A percentile compares a stretch with the other conserved stretches of the same genome.
These are phyloP conservation scores for Microdochium trichocladiopsis DNA, from an alignment of 2,329 filamentous ascomycete genomes.

Conservation along the genomic window DNA sequence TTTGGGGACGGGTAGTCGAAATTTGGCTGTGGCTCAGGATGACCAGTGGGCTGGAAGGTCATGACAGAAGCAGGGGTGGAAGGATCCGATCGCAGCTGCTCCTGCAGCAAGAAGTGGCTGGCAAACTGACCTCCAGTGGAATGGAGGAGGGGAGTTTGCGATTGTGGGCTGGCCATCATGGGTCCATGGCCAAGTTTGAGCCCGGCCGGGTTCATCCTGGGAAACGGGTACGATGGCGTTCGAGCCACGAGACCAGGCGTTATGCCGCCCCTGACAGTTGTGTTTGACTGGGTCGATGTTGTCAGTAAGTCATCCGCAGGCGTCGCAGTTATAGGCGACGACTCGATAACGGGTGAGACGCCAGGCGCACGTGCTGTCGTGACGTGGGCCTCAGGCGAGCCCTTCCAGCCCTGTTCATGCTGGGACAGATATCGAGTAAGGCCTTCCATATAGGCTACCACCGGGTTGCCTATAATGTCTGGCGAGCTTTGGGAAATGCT, in stretches of 20 bases:
- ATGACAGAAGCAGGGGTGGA: constrained; percentile 56
- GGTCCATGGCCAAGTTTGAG: constrained; percentile 46
- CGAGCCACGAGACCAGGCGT: constrained; percentile 50
- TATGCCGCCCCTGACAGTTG: constrained; percentile 57
- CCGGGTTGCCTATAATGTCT: constrained; percentile 15
- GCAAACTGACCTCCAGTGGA: constrained; percentile 30
- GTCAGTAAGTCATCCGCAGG: constrained; percentile 31
- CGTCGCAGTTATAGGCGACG: constrained; percentile 4
- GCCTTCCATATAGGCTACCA: constrained; percentile 51
- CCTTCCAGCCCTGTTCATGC: neutral
- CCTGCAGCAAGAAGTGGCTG: constrained; percentile 31
- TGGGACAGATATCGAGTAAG: constrained; percentile 25
- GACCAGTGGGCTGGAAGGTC: constrained; percentile 54
- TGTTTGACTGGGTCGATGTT: constrained; percentile 64
- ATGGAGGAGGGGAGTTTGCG: constrained; percentile 46
- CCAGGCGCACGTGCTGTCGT: neutral
- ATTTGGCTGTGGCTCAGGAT: constrained; percentile 36
- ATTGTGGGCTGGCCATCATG: constrained; percentile 56
- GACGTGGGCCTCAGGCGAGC: neutral
- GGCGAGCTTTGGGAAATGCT: constrained; percentile 14
- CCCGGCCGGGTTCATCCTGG: constrained; percentile 53
- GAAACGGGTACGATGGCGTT: constrained; percentile 83
- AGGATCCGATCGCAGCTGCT: constrained; percentile 51
- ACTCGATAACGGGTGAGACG: neutral
- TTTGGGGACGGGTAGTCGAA: constrained; percentile 73